Evolutionary conservation across 805 yeast genomes (phyloP).

Genomic region (Wickerhamiella hasegawae): DNA sequence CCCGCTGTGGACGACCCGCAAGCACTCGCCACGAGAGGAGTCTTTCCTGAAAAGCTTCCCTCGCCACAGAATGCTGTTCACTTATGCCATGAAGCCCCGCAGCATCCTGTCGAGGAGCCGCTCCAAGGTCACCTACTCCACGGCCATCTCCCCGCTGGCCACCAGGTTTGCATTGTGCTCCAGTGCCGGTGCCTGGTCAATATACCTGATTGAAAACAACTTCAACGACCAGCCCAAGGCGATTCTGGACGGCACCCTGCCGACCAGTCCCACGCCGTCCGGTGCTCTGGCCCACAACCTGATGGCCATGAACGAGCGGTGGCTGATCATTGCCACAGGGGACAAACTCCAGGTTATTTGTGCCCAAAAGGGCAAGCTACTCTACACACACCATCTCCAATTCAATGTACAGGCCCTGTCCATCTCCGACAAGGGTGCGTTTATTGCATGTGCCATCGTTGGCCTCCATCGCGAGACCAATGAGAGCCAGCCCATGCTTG

Average conservation of each 20-base stretch:
- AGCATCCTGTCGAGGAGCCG: no score
- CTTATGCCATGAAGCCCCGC: background rate
- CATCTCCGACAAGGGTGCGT: conserved; percentile 43
- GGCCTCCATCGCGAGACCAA: conserved; percentile 57
- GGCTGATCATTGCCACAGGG: conserved; percentile 48
- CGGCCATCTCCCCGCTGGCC: no score
- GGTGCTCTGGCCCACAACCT: conserved; percentile 7
- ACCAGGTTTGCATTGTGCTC: background rate
- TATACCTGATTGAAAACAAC: background rate
- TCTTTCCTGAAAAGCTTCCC: no score
- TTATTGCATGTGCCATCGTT: conserved; percentile 68
- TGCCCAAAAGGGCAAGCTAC: conserved; percentile 40
- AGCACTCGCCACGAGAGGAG: no score
- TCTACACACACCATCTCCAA: conserved; percentile 51
- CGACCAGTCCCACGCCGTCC: conserved; percentile 4
- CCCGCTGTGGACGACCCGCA: no score
- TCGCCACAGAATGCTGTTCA: background rate
- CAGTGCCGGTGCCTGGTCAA: conserved; percentile 27
- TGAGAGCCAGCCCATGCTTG: conserved; percentile 61
- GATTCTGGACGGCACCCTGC: background rate
- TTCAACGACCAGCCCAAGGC: background rate
- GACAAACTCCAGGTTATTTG: conserved; percentile 35
- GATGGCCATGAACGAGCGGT: conserved; percentile 34
- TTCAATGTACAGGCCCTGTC: conserved; percentile 72
- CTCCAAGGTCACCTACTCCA: no score